These are phyloP conservation scores for Phytopythium ostracodes DNA, from an alignment of 352 stramenopile genomes.

Conservation along the genomic window DNA sequence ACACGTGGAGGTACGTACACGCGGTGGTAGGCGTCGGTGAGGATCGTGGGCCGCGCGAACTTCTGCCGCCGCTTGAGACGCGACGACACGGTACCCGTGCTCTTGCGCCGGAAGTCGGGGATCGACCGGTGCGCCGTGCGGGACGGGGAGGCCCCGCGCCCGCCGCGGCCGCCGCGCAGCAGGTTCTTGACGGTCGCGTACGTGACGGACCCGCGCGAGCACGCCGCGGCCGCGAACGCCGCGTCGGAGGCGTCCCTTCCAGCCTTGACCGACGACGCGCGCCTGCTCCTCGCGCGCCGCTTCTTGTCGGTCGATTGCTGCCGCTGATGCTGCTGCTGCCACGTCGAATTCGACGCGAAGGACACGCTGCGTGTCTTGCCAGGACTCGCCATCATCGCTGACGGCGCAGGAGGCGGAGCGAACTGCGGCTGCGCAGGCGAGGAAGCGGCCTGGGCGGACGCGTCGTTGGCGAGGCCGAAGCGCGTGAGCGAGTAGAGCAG, in stretches of 20 bases:
- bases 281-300: background rate
- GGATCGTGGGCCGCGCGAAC: slow-evolving; percentile 54
- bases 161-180: slow-evolving; percentile 37
- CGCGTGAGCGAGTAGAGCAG: slow-evolving; percentile 54
- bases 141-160: slow-evolving; percentile 8
- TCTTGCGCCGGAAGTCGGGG: slow-evolving; percentile 35
- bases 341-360: background rate
- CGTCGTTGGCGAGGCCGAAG: slow-evolving; percentile 40
- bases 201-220: slow-evolving; percentile 43
- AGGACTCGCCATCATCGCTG: background rate
- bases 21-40: slow-evolving; percentile 62
- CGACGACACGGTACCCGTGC: slow-evolving; percentile 59
- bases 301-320: background rate
- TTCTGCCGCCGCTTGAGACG: slow-evolving; percentile 63
- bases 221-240: background rate
- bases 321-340: background rate
- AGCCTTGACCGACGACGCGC: background rate
- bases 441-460: background rate
- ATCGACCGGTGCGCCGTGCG: slow-evolving; percentile 32
- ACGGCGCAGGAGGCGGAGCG: background rate
- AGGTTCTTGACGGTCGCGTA: slow-evolving; percentile 60
- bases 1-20: slow-evolving; percentile 38
- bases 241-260: slow-evolving; percentile 6
- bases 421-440: background rate
- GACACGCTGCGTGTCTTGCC: slow-evolving; percentile 1